Conservation (phyloP, 331 rosid species). For the Acacia concinna region DNA sequence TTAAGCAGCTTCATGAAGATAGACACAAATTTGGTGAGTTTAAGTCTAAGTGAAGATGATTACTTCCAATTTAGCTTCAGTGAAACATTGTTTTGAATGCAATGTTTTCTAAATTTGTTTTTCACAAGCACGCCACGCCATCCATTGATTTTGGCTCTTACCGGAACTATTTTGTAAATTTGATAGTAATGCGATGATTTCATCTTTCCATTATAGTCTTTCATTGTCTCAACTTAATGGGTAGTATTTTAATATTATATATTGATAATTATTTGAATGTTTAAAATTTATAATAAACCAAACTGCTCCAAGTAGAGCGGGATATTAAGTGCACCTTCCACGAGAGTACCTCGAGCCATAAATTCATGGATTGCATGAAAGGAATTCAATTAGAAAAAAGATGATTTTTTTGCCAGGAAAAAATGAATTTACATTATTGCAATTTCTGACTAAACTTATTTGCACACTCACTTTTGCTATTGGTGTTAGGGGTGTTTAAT, state of each 20-base stretch:
- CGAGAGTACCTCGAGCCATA: too few relatives aligned
- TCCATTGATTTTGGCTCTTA: slow-evolving; percentile 18
- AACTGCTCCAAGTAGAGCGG: not conserved
- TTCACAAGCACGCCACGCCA: not conserved
- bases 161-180: slow-evolving; percentile 36
- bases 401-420: not conserved
- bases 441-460: not conserved
- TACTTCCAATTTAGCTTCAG: slow-evolving; percentile 17
- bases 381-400: too few relatives aligned
- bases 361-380: too few relatives aligned
- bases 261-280: not conserved
- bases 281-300: not conserved
- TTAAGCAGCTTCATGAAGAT: slow-evolving; percentile 76
- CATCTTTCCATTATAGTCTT: too few relatives aligned
- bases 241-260: not conserved
- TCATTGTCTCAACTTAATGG: not conserved
- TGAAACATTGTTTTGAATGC: not conserved
- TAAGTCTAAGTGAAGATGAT: slow-evolving; percentile 24
- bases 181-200: slow-evolving; percentile 32
- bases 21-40: slow-evolving; percentile 73
- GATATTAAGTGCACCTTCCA: too few relatives aligned
- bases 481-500: too few relatives aligned
- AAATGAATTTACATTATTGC: not conserved
- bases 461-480: not conserved
- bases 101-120: not conserved